Evolutionary conservation across 106 monocot species (phyloP).

Genomic region (Allium fistulosum): DNA sequence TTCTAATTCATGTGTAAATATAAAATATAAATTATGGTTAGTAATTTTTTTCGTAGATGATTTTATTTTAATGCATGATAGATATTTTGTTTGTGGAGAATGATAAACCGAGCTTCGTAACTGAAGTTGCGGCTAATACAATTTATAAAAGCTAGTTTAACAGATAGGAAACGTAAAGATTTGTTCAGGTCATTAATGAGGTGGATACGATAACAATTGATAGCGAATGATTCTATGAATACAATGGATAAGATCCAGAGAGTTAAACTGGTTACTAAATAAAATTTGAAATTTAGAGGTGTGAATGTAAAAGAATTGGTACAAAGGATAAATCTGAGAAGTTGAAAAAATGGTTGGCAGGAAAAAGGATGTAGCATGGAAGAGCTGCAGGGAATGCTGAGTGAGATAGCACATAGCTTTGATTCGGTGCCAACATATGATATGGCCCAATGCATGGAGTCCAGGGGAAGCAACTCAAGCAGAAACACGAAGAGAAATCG

Average conservation of each 20-base stretch:
- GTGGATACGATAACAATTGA: no score
- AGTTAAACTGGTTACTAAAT: neutral
- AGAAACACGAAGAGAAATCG: neutral
- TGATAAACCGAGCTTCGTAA: no score
- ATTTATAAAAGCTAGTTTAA: no score
- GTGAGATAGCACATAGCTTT: neutral
- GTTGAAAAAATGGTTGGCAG: neutral
- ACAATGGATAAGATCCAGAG: neutral
- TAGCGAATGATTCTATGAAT: no score
- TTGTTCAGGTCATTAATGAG: neutral
- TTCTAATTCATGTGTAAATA: no score
- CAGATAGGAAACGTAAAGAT: neutral
- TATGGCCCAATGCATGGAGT: neutral
- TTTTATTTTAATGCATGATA: no score
- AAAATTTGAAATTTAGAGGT: neutral
- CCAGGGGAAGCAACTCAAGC: neutral
- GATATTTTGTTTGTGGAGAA: no score
- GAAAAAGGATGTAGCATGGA: constrained; percentile 1
- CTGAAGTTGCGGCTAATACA: no score
- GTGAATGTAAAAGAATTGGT: no score
- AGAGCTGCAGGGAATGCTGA: constrained; percentile 6
- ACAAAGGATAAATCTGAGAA: no score
- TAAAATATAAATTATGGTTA: no score
- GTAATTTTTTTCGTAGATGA: no score
- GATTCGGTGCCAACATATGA: neutral